Evolutionary conservation across 768 basidiomycete genomes (phyloP).

Genomic region (Kwoniella botswanensis): DNA sequence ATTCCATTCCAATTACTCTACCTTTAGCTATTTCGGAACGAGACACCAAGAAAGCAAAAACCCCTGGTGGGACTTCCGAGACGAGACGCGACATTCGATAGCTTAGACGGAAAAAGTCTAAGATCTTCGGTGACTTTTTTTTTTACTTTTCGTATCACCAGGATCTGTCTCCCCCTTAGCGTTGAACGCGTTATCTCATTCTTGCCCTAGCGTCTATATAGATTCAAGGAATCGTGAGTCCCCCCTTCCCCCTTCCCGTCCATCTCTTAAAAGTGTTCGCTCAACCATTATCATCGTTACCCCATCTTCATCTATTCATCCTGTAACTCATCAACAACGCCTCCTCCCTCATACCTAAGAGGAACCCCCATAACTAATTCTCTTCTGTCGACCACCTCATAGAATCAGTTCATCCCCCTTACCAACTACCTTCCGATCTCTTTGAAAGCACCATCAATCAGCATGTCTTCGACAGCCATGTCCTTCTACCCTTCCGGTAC

Average conservation of each 20-base stretch:
- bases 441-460: slow-evolving; percentile 4
- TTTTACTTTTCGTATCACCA: background rate
- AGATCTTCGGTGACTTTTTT: slow-evolving; percentile 6
- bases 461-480: slow-evolving; percentile 24
- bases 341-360: background rate
- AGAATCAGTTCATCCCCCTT: slow-evolving; percentile 2
- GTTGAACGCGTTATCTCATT: no score
- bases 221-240: slow-evolving; percentile 4
- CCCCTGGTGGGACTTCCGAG: slow-evolving; percentile 18
- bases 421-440: slow-evolving; percentile 17
- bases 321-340: background rate
- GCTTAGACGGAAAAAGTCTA: background rate
- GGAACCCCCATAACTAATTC: background rate
- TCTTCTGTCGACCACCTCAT: background rate
- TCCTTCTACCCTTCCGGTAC: slow-evolving; percentile 49
- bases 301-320: background rate
- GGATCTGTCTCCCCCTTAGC: background rate
- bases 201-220: background rate
- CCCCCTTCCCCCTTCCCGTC: background rate
- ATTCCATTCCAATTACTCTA: background rate
- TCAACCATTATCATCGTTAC: slow-evolving; percentile 2
- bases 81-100: slow-evolving; percentile 6
- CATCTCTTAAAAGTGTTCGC: background rate
- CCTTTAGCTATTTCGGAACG: background rate
- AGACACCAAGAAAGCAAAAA: background rate